phyloP scores from a whole-genome alignment of 2,329 filamentous ascomycete species.

The Hawksworthiomyces lignivorus region DNA sequence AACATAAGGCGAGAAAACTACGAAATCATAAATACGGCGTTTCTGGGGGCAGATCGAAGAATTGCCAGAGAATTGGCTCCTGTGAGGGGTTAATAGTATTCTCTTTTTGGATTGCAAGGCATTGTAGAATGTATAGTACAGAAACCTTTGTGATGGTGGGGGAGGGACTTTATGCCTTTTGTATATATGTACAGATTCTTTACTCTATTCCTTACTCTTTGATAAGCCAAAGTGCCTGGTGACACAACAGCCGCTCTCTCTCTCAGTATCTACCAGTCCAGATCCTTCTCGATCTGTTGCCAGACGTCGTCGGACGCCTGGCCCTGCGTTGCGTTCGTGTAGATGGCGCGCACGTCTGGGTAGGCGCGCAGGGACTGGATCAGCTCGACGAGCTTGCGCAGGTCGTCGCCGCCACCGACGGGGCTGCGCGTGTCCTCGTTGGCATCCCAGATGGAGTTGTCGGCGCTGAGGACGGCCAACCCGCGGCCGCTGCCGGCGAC shows the following conservation, averaged over 20 bases:
- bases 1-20: neutral
- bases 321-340: conserved; percentile 58
- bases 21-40: neutral
- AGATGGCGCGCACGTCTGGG: conserved; percentile 69
- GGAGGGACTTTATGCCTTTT: no score
- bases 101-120: no score
- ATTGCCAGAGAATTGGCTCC: no score
- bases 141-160: no score
- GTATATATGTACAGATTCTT: no score
- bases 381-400: conserved; percentile 52
- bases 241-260: neutral
- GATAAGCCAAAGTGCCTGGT: no score
- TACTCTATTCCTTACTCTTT: no score
- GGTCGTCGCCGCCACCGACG: conserved; percentile 49
- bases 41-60: no score
- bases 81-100: no score
- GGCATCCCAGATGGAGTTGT: conserved; percentile 79
- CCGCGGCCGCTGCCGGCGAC: conserved; percentile 56
- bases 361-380: conserved; percentile 56
- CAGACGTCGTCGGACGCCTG: conserved; percentile 44
- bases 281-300: conserved; percentile 43
- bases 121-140: no score
- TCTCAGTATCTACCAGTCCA: conserved; percentile 32
- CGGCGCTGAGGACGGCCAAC: conserved; percentile 62
- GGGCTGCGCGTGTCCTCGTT: conserved; percentile 70